Evolutionary conservation across 768 basidiomycete genomes (phyloP).

Genomic region (Phanerodontia chrysosporium): DNA sequence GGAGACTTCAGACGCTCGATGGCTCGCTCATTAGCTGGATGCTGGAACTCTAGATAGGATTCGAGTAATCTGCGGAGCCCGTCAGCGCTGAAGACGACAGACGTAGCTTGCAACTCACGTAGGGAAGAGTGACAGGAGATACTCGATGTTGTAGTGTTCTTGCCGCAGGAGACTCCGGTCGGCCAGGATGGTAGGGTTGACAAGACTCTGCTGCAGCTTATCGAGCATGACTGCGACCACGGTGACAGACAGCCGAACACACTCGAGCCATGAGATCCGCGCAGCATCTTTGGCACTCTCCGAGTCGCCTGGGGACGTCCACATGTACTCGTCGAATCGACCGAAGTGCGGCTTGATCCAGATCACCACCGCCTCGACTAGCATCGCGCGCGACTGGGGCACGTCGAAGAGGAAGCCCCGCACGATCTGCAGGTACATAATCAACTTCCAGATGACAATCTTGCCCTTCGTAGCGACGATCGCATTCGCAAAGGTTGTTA

Average conservation of each 20-base stretch:
- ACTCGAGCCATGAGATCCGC: conserved; percentile 87
- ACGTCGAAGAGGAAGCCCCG: conserved; percentile 86
- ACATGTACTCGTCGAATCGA: conserved; percentile 77
- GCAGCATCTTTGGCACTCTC: conserved; percentile 66
- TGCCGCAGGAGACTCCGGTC: conserved; percentile 62
- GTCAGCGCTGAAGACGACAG: conserved; percentile 1
- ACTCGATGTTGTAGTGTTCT: conserved; percentile 92
- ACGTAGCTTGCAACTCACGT: conserved; percentile 44
- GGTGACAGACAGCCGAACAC: conserved; percentile 83
- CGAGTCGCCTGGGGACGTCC: conserved; percentile 59
- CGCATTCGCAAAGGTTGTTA: conserved; percentile 84
- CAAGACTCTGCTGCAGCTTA: conserved; percentile 77
- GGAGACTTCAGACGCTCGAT: conserved; percentile 64
- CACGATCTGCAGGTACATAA: conserved; percentile 90
- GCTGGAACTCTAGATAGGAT: conserved; percentile 82
- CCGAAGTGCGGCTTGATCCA: conserved; percentile 98
- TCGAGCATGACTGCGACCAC: conserved; percentile 88
- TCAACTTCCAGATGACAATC: conserved; percentile 88
- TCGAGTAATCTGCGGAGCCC: conserved; percentile 61
- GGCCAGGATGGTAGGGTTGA: conserved; percentile 56
- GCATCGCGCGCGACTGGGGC: conserved; percentile 65
- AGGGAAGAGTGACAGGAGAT: conserved; percentile 75
- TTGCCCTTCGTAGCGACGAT: conserved; percentile 76
- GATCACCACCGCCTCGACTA: conserved; percentile 83
- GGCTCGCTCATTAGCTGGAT: conserved; percentile 56